Evolutionary conservation across 73 alveolate species (phyloP).

Genomic region (Tetrahymena malaccensis): DNA sequence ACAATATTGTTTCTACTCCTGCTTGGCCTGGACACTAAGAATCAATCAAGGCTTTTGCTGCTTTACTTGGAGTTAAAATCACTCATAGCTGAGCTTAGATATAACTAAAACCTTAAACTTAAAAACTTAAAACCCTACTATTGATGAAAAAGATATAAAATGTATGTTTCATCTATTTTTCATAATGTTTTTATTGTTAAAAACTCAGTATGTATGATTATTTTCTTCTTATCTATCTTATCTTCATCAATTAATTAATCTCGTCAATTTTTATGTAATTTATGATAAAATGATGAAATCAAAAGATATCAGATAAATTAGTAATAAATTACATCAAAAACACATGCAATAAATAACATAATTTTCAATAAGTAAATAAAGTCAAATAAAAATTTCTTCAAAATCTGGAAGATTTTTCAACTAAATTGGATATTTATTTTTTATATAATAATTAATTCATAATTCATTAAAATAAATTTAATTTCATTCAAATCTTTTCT

Average conservation of each 20-base stretch:
- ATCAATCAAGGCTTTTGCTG: constrained; percentile 59
- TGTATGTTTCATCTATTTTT: background rate
- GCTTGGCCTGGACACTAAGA: constrained; percentile 87
- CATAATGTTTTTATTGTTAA: background rate
- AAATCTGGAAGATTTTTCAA: too few relatives aligned
- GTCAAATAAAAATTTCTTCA: too few relatives aligned
- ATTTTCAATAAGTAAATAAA: too few relatives aligned
- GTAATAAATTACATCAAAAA: too few relatives aligned
- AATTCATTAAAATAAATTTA: too few relatives aligned
- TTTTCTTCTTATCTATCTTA: background rate
- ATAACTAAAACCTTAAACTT: too few relatives aligned
- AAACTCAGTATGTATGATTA: too few relatives aligned
- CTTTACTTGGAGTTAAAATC: constrained; percentile 64
- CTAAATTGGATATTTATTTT: too few relatives aligned
- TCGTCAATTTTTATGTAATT: background rate
- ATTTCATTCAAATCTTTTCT: too few relatives aligned
- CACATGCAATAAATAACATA: too few relatives aligned
- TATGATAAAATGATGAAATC: background rate
- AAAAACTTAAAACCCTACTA: too few relatives aligned
- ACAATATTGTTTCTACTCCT: constrained; percentile 79
- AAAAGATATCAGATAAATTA: background rate
- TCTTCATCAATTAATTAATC: background rate
- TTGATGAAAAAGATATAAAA: background rate
- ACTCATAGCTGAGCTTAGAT: constrained; percentile 14
- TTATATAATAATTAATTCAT: too few relatives aligned